A percentile compares a stretch with the other conserved stretches of the same genome.
These are phyloP conservation scores for Solanum pinnatisectum DNA, from an alignment of 257 asterid genomes.

Conservation along the genomic window DNA sequence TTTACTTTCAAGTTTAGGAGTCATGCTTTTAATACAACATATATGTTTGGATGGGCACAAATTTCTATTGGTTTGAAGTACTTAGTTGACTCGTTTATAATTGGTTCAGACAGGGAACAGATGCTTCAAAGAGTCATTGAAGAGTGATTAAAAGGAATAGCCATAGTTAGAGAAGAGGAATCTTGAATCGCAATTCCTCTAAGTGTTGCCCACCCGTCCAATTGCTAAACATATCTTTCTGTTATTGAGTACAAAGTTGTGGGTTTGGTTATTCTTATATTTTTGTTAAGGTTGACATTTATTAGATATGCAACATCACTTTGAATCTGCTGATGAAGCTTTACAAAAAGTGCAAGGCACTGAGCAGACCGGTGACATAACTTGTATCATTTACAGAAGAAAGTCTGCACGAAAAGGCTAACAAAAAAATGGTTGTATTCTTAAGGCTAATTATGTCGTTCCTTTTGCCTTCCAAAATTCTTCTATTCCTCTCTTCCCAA, in stretches of 20 bases:
- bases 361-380: neutral
- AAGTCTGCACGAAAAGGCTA: neutral
- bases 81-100: neutral
- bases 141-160: neutral
- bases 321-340: neutral
- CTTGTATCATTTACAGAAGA: neutral
- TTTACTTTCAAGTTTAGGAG: neutral
- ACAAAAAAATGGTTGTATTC: neutral
- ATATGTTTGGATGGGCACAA: neutral
- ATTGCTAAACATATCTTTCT: neutral
- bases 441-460: neutral
- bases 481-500: neutral
- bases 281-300: neutral
- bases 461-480: neutral
- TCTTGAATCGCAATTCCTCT: neutral
- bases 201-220: neutral
- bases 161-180: neutral
- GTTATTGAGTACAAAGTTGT: neutral
- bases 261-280: neutral
- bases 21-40: neutral
- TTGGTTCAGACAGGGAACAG: neutral
- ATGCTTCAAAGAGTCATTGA: neutral
- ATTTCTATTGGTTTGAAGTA: neutral
- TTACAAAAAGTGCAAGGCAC: neutral
- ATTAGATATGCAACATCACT: neutral